Conservation (phyloP, 164 flowering plant genomes). For the Vitis rotundifolia region DNA sequence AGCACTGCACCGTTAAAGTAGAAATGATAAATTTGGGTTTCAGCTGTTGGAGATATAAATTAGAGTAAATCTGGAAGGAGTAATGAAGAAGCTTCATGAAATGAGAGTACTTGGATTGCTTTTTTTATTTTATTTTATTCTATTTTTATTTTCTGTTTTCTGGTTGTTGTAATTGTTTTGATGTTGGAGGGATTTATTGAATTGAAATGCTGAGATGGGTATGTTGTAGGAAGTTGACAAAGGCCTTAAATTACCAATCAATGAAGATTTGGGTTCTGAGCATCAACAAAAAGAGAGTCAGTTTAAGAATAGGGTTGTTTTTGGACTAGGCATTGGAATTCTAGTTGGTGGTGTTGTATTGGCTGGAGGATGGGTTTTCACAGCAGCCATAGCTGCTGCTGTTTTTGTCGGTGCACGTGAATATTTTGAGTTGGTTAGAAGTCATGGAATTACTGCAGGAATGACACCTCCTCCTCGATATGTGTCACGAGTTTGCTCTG, state of each 20-base stretch:
- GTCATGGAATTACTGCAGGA: slow-evolving; percentile 83
- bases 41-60: too few relatives aligned
- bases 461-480: slow-evolving; percentile 99
- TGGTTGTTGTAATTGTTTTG: too few relatives aligned
- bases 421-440: slow-evolving; percentile 89
- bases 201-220: slow-evolving; percentile 26
- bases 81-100: too few relatives aligned
- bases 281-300: slow-evolving; percentile 55
- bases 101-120: too few relatives aligned
- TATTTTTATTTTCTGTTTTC: too few relatives aligned
- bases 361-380: slow-evolving; percentile 78
- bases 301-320: slow-evolving; percentile 72
- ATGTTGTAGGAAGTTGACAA: slow-evolving; percentile 50
- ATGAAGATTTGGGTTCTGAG: slow-evolving; percentile 33
- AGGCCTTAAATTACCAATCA: slow-evolving; percentile 13
- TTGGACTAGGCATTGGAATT: slow-evolving; percentile 85
- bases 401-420: slow-evolving; percentile 80
- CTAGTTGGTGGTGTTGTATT: slow-evolving; percentile 52
- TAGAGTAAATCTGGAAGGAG: too few relatives aligned
- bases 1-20: too few relatives aligned
- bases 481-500: slow-evolving; percentile 90
- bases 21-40: too few relatives aligned
- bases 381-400: slow-evolving; percentile 63
- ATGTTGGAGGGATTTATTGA: neutral
- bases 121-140: too few relatives aligned